Evolutionary conservation across 495 filamentous ascomycete genomes (phyloP).

Genomic region (Penicillium salamii): DNA sequence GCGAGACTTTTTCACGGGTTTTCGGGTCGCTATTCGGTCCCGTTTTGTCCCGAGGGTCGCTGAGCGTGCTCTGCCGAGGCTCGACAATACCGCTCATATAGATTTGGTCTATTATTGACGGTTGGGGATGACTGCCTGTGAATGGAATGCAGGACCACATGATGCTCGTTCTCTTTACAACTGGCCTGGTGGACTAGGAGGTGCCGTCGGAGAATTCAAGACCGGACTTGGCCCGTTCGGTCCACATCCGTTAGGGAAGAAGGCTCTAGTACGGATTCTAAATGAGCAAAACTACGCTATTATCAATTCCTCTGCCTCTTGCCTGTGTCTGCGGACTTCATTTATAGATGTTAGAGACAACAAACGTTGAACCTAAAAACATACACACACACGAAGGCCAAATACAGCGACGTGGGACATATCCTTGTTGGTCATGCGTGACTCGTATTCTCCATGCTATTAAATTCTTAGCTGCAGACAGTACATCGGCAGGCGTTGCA

Average conservation of each 20-base stretch:
- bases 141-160: conserved; percentile 16
- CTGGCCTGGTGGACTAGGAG: conserved; percentile 13
- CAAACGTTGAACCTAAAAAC: too few species aligned
- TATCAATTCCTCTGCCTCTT: too few species aligned
- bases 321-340: neutral
- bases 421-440: conserved; percentile 6
- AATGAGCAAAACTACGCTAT: too few species aligned
- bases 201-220: conserved; percentile 20
- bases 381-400: neutral
- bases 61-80: conserved; percentile 7
- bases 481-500: conserved; percentile 16
- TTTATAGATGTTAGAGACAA: too few species aligned
- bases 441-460: conserved; percentile 6
- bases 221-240: conserved; percentile 1
- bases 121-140: conserved; percentile 4
- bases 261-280: too few species aligned
- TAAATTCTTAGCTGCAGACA: conserved; percentile 12
- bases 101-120: neutral
- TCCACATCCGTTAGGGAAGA: conserved; percentile 1
- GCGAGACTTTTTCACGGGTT: conserved; percentile 2
- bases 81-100: conserved; percentile 10
- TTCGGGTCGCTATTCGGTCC: conserved; percentile 10
- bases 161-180: conserved; percentile 19
- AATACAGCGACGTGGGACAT: neutral
- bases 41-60: conserved; percentile 25